Evolutionary conservation across 2,329 filamentous ascomycete genomes (phyloP), one percentile per base, ranked within the genome.

Genomic region (Fusarium sp.): DNA sequence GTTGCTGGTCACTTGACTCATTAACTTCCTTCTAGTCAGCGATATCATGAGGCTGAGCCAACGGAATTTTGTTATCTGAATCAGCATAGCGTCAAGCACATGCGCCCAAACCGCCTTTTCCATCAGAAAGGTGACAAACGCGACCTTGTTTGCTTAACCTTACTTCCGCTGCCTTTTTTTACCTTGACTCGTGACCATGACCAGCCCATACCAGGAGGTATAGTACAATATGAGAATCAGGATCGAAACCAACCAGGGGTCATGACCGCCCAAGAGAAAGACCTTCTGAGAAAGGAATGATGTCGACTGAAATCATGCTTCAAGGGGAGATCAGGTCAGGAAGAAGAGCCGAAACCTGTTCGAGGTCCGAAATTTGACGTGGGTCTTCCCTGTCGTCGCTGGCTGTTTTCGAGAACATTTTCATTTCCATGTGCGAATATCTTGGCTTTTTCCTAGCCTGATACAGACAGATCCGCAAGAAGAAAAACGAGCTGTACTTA

Each of bases 311-410:
- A 51, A 66, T 63, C 61, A 64, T 63, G 44, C 67, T 64, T 54
- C 45, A 46, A 56, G 29, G 53, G 67, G 47, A 56, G 44, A 46
- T 56, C 47, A 68, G 61, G 49, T 68, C 51, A 71, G 70, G 64
- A 70, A 63, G 55, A 65, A 63, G 52, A 68, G 64, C 70, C 72
- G 59, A 72, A 74, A 73, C 59, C 60, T 70, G 70, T 67, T 57
- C 53, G 50, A 68, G 49, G 52, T 24, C 72, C 72, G 72, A 74
- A 67, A 74, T 74, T 73, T 56, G 55, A 52, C 67, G 52, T 69
- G 61, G 67, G 62, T 51, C 70, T 57, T 40, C 57, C 53, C 59
- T 65, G 45, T 15, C 5, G 11, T 12, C 4, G 11, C 14, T 38
- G 45, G 60, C 25, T 38, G 52, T 45, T 65, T 65, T 65, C 60